A percentile compares a stretch with the other conserved stretches of the same genome.
phyloP scores from a whole-genome alignment of 306 rosid species.

The Prinsepia uniflora region DNA sequence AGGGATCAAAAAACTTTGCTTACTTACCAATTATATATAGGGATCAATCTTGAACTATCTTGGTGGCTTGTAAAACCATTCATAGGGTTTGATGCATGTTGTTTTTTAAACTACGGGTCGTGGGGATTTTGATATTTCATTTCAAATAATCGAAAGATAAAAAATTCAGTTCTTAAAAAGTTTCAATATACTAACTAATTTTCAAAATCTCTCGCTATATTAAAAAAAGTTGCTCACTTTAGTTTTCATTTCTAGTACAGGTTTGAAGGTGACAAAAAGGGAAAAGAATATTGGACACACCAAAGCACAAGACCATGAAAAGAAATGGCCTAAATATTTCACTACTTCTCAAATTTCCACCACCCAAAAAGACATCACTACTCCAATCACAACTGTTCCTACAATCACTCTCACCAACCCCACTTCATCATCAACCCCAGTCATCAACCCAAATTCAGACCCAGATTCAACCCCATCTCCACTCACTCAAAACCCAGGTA shows the following conservation, averaged over 20 bases:
- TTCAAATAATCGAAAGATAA: no score
- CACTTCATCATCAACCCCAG: constrained; percentile 17
- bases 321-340: constrained; percentile 23
- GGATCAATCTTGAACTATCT: background rate
- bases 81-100: background rate
- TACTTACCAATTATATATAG: background rate
- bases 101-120: background rate
- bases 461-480: constrained; percentile 61
- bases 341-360: constrained; percentile 31
- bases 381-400: constrained; percentile 76
- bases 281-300: constrained; percentile 25
- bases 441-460: constrained; percentile 25
- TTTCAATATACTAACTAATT: no score
- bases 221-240: constrained; percentile 30
- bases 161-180: no score
- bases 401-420: constrained; percentile 46
- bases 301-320: constrained; percentile 33
- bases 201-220: background rate
- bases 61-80: background rate
- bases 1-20: background rate
- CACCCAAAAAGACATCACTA: constrained; percentile 60
- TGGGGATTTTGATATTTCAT: no score
- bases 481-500: constrained; percentile 39
- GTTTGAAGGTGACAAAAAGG: constrained; percentile 43
- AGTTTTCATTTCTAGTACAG: constrained; percentile 42